Evolutionary conservation across 2,329 filamentous ascomycete species (phyloP).

Genomic region (Rhinocladiella mackenziei): DNA sequence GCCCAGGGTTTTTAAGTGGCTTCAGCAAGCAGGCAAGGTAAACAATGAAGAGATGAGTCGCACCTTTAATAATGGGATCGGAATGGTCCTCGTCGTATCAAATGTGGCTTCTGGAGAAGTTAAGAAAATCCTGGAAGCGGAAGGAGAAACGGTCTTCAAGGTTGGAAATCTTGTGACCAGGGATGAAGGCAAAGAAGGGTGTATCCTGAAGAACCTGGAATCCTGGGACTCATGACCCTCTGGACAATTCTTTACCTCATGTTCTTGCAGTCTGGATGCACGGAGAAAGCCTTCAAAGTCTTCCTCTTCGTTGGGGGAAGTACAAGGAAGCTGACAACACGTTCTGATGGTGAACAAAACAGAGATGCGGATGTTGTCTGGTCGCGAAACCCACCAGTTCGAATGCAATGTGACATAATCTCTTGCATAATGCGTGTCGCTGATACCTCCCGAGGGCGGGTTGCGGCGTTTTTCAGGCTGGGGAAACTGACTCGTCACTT

Average conservation of each 20-base stretch:
- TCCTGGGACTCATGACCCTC: conserved; percentile 34
- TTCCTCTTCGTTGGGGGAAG: too few relatives aligned
- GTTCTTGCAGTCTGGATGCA: too few relatives aligned
- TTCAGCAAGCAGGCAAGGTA: conserved; percentile 64
- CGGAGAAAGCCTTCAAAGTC: too few relatives aligned
- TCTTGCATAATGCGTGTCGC: too few relatives aligned
- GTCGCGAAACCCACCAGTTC: too few relatives aligned
- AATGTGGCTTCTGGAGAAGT: conserved; percentile 60
- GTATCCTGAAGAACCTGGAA: conserved; percentile 59
- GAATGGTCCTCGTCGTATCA: conserved; percentile 85
- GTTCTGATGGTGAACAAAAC: too few relatives aligned
- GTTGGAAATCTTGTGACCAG: conserved; percentile 69
- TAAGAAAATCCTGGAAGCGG: conserved; percentile 55
- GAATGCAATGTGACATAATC: too few relatives aligned
- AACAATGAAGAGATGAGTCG: conserved; percentile 75
- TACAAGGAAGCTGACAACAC: too few relatives aligned
- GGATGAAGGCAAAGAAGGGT: conserved; percentile 48
- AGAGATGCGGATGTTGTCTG: too few relatives aligned
- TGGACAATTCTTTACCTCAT: neutral
- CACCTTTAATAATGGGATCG: conserved; percentile 91
- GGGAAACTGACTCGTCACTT: too few relatives aligned
- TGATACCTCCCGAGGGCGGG: too few relatives aligned
- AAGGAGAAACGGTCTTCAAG: conserved; percentile 71
- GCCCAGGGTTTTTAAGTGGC: conserved; percentile 79
- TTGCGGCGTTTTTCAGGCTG: too few relatives aligned